phyloP scores from a whole-genome alignment of 2,329 filamentous ascomycete genomes.

The Xylaria sp. region DNA sequence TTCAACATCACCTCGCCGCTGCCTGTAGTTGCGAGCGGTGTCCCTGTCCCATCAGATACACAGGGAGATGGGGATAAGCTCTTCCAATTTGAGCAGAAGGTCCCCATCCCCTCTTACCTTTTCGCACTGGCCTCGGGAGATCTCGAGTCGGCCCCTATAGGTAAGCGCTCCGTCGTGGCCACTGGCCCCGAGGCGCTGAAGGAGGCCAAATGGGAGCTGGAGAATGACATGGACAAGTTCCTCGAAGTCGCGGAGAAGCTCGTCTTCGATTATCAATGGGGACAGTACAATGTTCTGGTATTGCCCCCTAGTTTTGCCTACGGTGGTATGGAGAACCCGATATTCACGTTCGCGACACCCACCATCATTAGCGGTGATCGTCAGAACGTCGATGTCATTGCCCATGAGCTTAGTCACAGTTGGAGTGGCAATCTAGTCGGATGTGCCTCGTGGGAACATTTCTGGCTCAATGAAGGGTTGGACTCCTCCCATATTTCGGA shows the following conservation, averaged over 20 bases:
- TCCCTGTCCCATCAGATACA: slow-evolving; percentile 62
- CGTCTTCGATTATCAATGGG: slow-evolving; percentile 92
- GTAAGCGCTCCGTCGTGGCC: slow-evolving; percentile 83
- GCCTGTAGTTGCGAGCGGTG: slow-evolving; percentile 90
- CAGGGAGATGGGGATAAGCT: slow-evolving; percentile 66
- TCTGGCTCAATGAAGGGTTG: slow-evolving; percentile 77
- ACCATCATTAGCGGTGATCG: slow-evolving; percentile 91
- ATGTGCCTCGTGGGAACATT: slow-evolving; percentile 84
- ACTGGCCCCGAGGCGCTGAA: slow-evolving; percentile 88
- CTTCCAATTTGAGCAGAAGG: slow-evolving; percentile 88
- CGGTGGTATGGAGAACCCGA: slow-evolving; percentile 91
- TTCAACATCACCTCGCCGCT: slow-evolving; percentile 89
- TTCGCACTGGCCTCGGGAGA: slow-evolving; percentile 93
- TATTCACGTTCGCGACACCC: slow-evolving; percentile 94
- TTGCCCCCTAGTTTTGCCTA: slow-evolving; percentile 91
- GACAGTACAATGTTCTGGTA: slow-evolving; percentile 92
- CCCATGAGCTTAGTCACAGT: slow-evolving; percentile 74
- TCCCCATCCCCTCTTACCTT: slow-evolving; percentile 93
- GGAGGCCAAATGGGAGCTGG: slow-evolving; percentile 89
- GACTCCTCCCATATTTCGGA: not conserved
- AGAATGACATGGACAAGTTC: slow-evolving; percentile 90
- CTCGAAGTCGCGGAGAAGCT: slow-evolving; percentile 84
- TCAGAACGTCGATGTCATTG: slow-evolving; percentile 95
- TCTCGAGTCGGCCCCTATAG: slow-evolving; percentile 85
- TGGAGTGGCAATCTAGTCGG: slow-evolving; percentile 92